Evolutionary conservation across 768 basidiomycete genomes (phyloP).

Genomic region (Cubamyces sp.): DNA sequence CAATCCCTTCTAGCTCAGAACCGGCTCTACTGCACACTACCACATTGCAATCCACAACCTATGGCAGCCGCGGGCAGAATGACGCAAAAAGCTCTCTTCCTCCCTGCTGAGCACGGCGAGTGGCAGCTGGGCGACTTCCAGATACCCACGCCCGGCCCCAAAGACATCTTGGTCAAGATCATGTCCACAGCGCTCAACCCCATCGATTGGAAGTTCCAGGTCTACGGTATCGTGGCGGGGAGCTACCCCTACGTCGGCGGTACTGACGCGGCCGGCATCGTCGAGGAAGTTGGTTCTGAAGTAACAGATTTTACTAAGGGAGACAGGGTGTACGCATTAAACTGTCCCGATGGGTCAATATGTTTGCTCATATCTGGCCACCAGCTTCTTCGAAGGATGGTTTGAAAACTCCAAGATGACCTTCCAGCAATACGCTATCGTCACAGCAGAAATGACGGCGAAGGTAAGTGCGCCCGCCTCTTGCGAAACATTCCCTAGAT

Average conservation of each 20-base stretch:
- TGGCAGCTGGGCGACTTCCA: constrained; percentile 1
- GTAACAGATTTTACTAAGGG: constrained; percentile 39
- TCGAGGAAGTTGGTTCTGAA: constrained; percentile 39
- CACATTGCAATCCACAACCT: too few relatives aligned
- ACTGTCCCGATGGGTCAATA: too few relatives aligned
- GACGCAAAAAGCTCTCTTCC: constrained; percentile 24
- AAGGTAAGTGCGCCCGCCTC: constrained; percentile 18
- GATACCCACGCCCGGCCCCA: constrained; percentile 47
- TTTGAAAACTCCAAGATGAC: constrained; percentile 22
- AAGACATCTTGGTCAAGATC: constrained; percentile 53
- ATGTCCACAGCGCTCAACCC: constrained; percentile 55
- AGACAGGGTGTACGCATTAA: constrained; percentile 36
- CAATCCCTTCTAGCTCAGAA: too few relatives aligned
- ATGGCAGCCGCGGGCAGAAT: not conserved
- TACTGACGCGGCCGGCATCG: constrained; percentile 22
- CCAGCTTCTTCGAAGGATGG: constrained; percentile 30
- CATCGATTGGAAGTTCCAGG: constrained; percentile 55
- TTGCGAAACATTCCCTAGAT: not conserved
- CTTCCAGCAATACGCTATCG: constrained; percentile 34
- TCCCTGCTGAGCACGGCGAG: not conserved
- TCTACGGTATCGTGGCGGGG: constrained; percentile 22
- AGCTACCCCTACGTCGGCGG: constrained; percentile 32
- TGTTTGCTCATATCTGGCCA: too few relatives aligned
- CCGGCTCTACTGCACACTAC: too few relatives aligned
- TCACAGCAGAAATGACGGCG: constrained; percentile 32